A percentile compares a stretch with the other conserved stretches of the same genome.
Conservation (phyloP, 2,329 filamentous ascomycete genomes). For the Emericellopsis cladophorae region DNA sequence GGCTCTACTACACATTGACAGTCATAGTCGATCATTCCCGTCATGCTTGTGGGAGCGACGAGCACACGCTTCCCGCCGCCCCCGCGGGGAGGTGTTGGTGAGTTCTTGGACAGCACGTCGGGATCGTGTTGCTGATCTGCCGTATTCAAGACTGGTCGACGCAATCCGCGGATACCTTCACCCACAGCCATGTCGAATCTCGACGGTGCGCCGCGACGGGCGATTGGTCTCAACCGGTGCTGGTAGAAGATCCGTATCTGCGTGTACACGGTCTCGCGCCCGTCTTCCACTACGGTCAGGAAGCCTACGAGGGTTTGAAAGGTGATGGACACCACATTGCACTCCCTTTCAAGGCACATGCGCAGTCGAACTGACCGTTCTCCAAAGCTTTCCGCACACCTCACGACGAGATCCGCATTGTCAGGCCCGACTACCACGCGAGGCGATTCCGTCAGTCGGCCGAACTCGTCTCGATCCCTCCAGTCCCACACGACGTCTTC, state of each 20-base stretch:
- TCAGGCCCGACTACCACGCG: slow-evolving; percentile 79
- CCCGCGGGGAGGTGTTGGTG: too few species aligned
- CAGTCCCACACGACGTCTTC: slow-evolving; percentile 66
- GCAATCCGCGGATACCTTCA: too few species aligned
- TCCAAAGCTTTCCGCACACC: slow-evolving; percentile 78
- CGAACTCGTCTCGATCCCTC: slow-evolving; percentile 70
- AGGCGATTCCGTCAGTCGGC: slow-evolving; percentile 74
- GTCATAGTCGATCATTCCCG: too few species aligned
- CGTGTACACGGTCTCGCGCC: slow-evolving; percentile 91
- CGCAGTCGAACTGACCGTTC: too few species aligned
- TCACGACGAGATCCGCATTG: slow-evolving; percentile 64
- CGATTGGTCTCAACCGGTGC: slow-evolving; percentile 65
- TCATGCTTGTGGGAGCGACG: too few species aligned
- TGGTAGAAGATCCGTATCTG: slow-evolving; percentile 74
- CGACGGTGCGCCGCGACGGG: slow-evolving; percentile 65
- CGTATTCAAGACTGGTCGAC: too few species aligned
- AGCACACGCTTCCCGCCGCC: too few species aligned
- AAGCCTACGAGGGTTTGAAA: slow-evolving; percentile 85
- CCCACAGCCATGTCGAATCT: slow-evolving; percentile 64
- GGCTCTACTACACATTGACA: too few species aligned
- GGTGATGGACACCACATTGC: too few species aligned
- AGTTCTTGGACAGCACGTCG: too few species aligned
- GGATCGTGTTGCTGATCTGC: too few species aligned
- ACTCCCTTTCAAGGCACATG: too few species aligned
- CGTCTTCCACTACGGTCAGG: slow-evolving; percentile 90